Base-by-base conservation (phyloP, 208 protist genomes). In the Acanthamoeba healyi region DNA sequence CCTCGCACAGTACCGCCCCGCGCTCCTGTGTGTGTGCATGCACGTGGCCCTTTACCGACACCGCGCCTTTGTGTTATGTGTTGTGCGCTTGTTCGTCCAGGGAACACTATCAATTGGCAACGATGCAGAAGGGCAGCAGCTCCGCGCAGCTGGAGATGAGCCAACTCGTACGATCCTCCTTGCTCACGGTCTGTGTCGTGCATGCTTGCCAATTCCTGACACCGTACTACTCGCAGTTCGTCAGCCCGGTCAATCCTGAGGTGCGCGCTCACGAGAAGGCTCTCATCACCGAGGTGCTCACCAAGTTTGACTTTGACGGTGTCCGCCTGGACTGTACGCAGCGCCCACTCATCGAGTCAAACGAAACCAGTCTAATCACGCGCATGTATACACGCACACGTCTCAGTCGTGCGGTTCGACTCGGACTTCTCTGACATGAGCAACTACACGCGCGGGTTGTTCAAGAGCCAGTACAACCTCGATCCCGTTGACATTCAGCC, bases 261-360 rank as follows among this genome's bases (percentile, higher is more conserved):
- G 70, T 79, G 70, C 70, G 70, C 3, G 29, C 70, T 1, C 70
- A 79, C 38, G 70, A 79, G 38, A 7, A 79, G 38, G 24, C 2
- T 9, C 32, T 79, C 24, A 79, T 79, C 7, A 79, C 19, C 34
- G 70, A 79, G 46, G 70, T 79, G 70, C 70, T 79, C 34, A 49
- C 34, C 70, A 79, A 79, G 22, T 79, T 79, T 24, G 70, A 79
- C 19, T 79, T 79, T 79, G 70, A 79, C 38, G 70, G 70, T 36
- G 38, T 79, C 15, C 70, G 70, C 36, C 70, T 79, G 17, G 70
- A 79, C 26, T 79, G 70, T 79, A 79, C 70, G 58, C 54, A 7
- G n/a, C 56, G 26, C 26, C n/a, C n/a, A n/a, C n/a, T n/a, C n/a
- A n/a, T n/a, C n/a, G n/a, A n/a, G n/a, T n/a, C n/a, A n/a, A n/a